These are phyloP conservation scores for Zea luxurians DNA, from an alignment of 176 grass and related monocot species.

Conservation along the genomic window DNA sequence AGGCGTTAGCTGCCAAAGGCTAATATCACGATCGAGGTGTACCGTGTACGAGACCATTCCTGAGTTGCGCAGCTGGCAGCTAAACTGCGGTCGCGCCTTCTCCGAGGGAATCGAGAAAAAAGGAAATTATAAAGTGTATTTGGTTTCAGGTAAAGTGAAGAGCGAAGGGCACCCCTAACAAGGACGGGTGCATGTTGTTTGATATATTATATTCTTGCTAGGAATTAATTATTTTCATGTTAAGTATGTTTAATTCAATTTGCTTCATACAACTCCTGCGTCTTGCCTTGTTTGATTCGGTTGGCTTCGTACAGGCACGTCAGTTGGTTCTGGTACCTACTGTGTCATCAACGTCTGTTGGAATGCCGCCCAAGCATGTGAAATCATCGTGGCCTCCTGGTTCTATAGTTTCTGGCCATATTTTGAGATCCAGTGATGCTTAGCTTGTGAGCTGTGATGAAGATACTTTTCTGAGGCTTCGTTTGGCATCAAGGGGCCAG, in stretches of 20 bases:
- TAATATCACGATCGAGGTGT: constrained; percentile 19
- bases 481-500: too few species aligned
- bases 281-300: background rate
- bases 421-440: too few species aligned
- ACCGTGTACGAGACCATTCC: constrained; percentile 18
- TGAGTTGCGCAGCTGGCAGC: constrained; percentile 39
- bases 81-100: constrained; percentile 16
- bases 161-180: constrained; percentile 26
- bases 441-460: too few species aligned
- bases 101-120: background rate
- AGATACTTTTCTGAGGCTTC: too few species aligned
- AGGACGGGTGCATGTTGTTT: constrained; percentile 24
- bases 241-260: background rate
- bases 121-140: constrained; percentile 28
- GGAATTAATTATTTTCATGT: constrained; percentile 7
- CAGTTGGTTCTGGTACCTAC: too few species aligned
- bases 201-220: constrained; percentile 7
- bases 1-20: constrained; percentile 18
- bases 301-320: too few species aligned
- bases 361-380: too few species aligned
- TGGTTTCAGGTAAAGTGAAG: background rate
- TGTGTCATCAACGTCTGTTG: too few species aligned
- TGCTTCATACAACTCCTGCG: too few species aligned
- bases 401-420: too few species aligned
- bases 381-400: too few species aligned